Percentiles rank a stretch among this genome's conserved stretches.
These are phyloP conservation scores for Xylaria sp. DNA, from an alignment of 2,329 filamentous ascomycete species.

Conservation along the genomic window DNA sequence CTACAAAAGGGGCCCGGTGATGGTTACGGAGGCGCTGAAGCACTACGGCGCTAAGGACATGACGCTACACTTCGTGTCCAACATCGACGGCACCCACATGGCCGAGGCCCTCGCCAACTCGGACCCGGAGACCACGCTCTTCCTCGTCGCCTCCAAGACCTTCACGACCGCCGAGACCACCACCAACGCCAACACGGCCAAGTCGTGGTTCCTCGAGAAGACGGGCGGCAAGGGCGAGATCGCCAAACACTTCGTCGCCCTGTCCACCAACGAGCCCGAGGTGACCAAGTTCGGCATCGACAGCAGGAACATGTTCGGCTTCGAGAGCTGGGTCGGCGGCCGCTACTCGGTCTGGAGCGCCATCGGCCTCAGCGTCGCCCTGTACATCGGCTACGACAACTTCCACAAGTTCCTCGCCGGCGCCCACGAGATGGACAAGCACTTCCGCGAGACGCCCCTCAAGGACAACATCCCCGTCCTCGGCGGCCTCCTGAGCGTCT, in stretches of 20 bases:
- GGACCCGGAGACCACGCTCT: conserved; percentile 96
- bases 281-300: conserved; percentile 99
- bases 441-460: conserved; percentile 89
- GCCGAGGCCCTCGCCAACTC: conserved; percentile 87
- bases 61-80: conserved; percentile 97
- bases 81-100: conserved; percentile 98
- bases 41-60: conserved; percentile 84
- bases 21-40: conserved; percentile 98
- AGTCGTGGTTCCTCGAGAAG: conserved; percentile 92
- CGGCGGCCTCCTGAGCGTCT: conserved; percentile 91
- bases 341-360: conserved; percentile 99
- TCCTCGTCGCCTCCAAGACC: conserved; percentile 98
- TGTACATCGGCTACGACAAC: conserved; percentile 97
- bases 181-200: conserved; percentile 96
- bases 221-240: conserved; percentile 78
- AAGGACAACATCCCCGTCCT: conserved; percentile 94
- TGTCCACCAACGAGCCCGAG: conserved; percentile 93
- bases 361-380: conserved; percentile 89
- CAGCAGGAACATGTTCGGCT: conserved; percentile 99
- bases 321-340: conserved; percentile 97
- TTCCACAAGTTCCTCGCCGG: conserved; percentile 95
- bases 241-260: conserved; percentile 97
- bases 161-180: conserved; percentile 98
- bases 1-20: conserved; percentile 80
- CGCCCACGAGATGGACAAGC: conserved; percentile 97